Evolutionary conservation across 1,139 yeast genomes (phyloP).

Genomic region (Blastobotrys malaysiensis): DNA sequence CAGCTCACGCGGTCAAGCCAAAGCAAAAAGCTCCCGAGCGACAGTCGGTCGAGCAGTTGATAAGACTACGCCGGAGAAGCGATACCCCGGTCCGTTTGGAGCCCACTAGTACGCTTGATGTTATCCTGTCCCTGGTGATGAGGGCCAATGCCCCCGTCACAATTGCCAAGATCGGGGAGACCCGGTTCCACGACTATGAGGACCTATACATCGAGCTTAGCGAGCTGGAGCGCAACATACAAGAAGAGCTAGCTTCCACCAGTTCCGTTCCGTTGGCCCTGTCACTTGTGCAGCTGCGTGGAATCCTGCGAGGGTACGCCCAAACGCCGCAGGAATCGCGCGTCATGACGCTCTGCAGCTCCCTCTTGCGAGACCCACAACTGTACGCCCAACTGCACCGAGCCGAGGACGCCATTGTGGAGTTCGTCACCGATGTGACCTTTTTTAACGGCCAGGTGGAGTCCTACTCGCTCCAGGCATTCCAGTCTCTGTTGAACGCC

Average conservation of each 20-base stretch:
- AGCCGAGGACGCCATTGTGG: conserved; percentile 1
- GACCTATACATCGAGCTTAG: neutral
- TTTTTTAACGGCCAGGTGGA: neutral
- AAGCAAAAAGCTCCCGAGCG: neutral
- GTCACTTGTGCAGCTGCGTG: conserved; percentile 5
- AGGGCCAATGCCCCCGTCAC: conserved; percentile 5
- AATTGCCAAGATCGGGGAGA: conserved; percentile 4
- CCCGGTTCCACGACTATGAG: neutral
- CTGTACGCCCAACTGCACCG: neutral
- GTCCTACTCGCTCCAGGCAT: neutral
- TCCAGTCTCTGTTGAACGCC: neutral
- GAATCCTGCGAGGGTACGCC: conserved; percentile 1
- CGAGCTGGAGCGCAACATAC: conserved; percentile 4
- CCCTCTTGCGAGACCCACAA: neutral
- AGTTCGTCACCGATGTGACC: conserved; percentile 2
- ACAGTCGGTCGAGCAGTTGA: neutral
- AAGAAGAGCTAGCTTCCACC: neutral
- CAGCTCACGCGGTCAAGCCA: neutral
- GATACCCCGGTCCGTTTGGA: neutral
- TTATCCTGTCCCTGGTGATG: neutral
- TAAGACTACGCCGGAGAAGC: conserved; percentile 1
- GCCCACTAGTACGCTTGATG: neutral
- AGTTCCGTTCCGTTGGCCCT: conserved; percentile 1
- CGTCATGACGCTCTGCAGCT: neutral
- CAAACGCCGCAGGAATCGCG: neutral